Evolutionary conservation across 176 grass and related monocot genomes (phyloP).

Genomic region (Thalia dealbata): DNA sequence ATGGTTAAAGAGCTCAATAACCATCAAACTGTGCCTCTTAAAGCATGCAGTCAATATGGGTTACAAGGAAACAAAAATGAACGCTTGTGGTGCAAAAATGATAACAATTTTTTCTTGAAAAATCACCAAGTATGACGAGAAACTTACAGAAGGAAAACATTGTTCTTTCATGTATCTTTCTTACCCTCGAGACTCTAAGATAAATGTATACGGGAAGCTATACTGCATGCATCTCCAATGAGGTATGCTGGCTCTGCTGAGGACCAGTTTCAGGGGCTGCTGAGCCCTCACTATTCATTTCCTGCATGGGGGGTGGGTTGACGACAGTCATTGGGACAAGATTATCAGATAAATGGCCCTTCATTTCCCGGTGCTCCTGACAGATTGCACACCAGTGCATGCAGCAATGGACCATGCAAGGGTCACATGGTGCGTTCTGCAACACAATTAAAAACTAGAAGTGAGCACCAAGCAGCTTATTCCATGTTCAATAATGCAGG

Average conservation of each 20-base stretch:
- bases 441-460: background rate
- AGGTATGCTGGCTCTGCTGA: slow-evolving; percentile 15
- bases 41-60: background rate
- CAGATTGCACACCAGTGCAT: slow-evolving; percentile 91
- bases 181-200: background rate
- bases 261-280: slow-evolving; percentile 20
- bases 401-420: slow-evolving; percentile 91
- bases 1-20: background rate
- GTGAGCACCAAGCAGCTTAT: background rate
- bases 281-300: slow-evolving; percentile 41
- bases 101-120: background rate
- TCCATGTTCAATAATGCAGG: background rate
- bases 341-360: slow-evolving; percentile 51
- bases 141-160: background rate
- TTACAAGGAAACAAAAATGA: background rate
- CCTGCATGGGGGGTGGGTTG: slow-evolving; percentile 65
- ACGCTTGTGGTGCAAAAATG: background rate
- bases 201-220: background rate
- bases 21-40: background rate
- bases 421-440: slow-evolving; percentile 78
- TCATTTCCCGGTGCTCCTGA: slow-evolving; percentile 92
- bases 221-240: slow-evolving; percentile 7
- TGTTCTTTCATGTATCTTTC: background rate
- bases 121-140: background rate
- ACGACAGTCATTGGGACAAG: slow-evolving; percentile 68